Evolutionary conservation across 2,329 filamentous ascomycete genomes (phyloP), one percentile per base, ranked within the genome.

Genomic region (Alternaria sp.): DNA sequence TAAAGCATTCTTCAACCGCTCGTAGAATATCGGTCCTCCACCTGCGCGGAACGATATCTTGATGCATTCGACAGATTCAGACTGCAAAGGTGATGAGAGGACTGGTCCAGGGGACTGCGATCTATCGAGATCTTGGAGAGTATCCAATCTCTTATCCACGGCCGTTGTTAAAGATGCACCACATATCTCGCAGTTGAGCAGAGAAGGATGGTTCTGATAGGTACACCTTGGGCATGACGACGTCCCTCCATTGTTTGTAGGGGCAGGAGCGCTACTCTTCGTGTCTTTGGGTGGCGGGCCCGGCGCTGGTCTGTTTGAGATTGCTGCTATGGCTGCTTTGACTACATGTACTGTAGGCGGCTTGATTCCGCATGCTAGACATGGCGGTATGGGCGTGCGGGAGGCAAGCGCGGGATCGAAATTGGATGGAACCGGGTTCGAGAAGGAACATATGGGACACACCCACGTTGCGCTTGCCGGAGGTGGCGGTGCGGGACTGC

Each of bases 371-470:
- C 95, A 99, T 5, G 93, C 91, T 55, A 97, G 83, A 75, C 95
- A 99, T 68, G 94, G 92, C 4, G 94, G 91, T 22, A 97, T 81
- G 9, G 90, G 90, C 5, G 92, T 97, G 64, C 93, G 88, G 20
- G 89, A 87, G 63, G 93, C 93, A 3, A 90, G 89, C 1, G 89
- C 85, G 0, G 93, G 92, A 72, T 98, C 94, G 76, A 98, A 98
- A 77, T 97, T 97, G 38, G 92, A 92, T 0, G 95, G 94, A 1
- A 97, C 89, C 0, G 92, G 90, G 73, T 98, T 98, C 10, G 94
- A 94, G 75, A 97, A 96, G 68, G 92, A 94, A 83, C 94, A 98
- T 72, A 98, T 98, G 2, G 92, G 91, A 81, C 94, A 98, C 20
- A 98, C 90, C 94, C 94, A 98, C 4, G 93, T 97, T 6, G 92